These are phyloP conservation scores for Camellia sinensis DNA, from an alignment of 148 eudicot species.

Conservation along the genomic window DNA sequence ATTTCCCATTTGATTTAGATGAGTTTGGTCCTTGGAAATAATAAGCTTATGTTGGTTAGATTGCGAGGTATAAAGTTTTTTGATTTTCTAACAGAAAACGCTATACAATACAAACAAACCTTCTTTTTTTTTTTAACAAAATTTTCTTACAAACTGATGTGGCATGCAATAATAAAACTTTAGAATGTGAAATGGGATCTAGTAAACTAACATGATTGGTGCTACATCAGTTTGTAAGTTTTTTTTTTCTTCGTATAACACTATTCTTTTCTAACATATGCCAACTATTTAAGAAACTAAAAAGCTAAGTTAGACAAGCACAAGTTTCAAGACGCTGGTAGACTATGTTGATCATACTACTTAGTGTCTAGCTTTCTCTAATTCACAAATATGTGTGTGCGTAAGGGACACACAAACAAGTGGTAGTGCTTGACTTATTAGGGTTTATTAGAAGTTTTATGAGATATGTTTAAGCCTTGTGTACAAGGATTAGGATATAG, in stretches of 20 bases:
- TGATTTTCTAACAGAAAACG: background rate
- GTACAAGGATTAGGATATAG: background rate
- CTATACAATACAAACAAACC: too few species aligned
- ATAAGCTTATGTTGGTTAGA: slow-evolving; percentile 6
- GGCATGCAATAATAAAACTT: too few species aligned
- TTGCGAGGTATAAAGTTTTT: background rate
- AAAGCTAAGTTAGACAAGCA: background rate
- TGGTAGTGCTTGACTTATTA: background rate
- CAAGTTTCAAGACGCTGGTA: background rate
- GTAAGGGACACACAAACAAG: background rate
- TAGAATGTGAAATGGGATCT: too few species aligned
- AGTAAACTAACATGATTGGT: too few species aligned
- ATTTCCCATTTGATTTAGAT: background rate
- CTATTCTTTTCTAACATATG: background rate
- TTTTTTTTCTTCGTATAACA: too few species aligned
- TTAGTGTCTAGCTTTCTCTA: background rate
- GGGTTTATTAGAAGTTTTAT: background rate
- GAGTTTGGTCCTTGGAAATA: background rate
- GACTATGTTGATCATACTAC: background rate
- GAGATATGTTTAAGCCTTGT: background rate
- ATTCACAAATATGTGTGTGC: background rate
- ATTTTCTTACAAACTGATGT: too few species aligned
- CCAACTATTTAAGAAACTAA: background rate
- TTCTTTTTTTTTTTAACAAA: too few species aligned
- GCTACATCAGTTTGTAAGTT: too few species aligned